Evolutionary conservation across 179 eudicot species (phyloP), one percentile per base, ranked within the genome.

Genomic region (Vitellaria paradoxa): DNA sequence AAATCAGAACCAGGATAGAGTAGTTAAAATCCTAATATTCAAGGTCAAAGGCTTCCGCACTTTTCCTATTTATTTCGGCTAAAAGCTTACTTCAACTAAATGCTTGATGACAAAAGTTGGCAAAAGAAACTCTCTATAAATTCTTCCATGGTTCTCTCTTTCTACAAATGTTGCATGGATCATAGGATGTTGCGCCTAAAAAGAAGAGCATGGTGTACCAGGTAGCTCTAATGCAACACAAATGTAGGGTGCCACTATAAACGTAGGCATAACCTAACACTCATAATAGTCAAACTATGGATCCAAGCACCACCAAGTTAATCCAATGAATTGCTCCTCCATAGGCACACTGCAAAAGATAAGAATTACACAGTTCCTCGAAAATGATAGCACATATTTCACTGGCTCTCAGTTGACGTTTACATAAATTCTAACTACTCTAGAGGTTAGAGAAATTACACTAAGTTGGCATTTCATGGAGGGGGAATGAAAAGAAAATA

Each of bases 81-180:
- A 18, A 46, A 56, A 60, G 26, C 56, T 57, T 68, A 6, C 42
- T 42, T 18, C 11, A 12, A n/a, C 56, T 20, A 13, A 46, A 59
- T 59, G n/a, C 40, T 57, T 37, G 21, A 75, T 23, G 24, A 15
- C 17, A 23, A 3, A 15, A 23, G 17, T 64, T 49, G 17, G 70
- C 24, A 7, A 47, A 12, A 75, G 59, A 64, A 62, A 57, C n/a
- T 62, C 21, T 14, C 21, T 65, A 1, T 26, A 11, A 15, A 13
- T 55, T 21, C 75, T 62, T 74, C 49, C 30, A 24, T 5, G 20
- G 15, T 74, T 61, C 77, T 74, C 46, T 74, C 17, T 63, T 46
- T 24, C n/a, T 12, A 65, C 45, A 20, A 20, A 52, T 21, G 57
- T 5, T n/a, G 42, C 10, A 61, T 42, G 20, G 55, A 73, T 46